phyloP scores from a whole-genome alignment of 2,329 filamentous ascomycete species.

The Peltaster fructicola region DNA sequence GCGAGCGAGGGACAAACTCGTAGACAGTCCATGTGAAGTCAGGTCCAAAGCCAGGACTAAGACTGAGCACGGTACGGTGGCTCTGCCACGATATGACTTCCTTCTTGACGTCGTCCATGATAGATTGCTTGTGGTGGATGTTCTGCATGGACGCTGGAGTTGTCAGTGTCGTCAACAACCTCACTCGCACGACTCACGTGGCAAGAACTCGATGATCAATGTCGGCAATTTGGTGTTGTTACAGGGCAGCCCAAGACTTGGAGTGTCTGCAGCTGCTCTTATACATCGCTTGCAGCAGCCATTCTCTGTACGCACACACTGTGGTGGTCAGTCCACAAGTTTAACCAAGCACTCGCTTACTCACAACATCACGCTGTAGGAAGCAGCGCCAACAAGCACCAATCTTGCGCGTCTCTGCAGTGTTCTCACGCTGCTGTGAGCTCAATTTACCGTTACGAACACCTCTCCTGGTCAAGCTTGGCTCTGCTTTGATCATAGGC shows the following conservation, averaged over 20 bases:
- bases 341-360: too few species aligned
- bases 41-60: constrained; percentile 27
- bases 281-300: constrained; percentile 14
- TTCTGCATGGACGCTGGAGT: constrained; percentile 17
- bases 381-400: constrained; percentile 32
- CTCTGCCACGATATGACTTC: constrained; percentile 19
- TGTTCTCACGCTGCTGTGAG: constrained; percentile 23
- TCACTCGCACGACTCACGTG: constrained; percentile 12
- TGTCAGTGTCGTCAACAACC: constrained; percentile 2
- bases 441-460: too few species aligned
- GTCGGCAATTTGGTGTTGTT: constrained; percentile 29
- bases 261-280: constrained; percentile 20
- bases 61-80: constrained; percentile 21
- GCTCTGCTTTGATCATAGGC: too few species aligned
- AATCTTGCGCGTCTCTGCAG: constrained; percentile 27
- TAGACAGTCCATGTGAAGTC: constrained; percentile 27
- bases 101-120: constrained; percentile 22
- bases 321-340: neutral
- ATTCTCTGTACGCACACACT: too few species aligned
- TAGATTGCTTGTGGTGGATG: constrained; percentile 26
- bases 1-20: constrained; percentile 26
- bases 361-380: constrained; percentile 29
- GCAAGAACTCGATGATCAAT: constrained; percentile 26
- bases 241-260: constrained; percentile 25
- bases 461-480: too few species aligned